Evolutionary conservation across 495 filamentous ascomycete species (phyloP).

Genomic region (Ascobolus immersus): DNA sequence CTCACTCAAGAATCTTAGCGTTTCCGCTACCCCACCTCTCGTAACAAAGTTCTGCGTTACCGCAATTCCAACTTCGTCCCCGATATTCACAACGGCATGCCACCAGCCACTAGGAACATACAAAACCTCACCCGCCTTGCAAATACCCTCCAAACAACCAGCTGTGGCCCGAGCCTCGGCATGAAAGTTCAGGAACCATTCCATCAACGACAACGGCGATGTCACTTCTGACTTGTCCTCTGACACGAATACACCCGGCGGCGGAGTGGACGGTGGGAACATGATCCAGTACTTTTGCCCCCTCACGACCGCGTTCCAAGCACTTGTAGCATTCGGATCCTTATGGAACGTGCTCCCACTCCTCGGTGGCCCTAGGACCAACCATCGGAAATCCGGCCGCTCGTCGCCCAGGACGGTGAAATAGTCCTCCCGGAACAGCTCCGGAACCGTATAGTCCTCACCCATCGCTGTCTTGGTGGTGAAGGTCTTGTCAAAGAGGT

Average conservation of each 20-base stretch:
- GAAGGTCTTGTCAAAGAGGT: slow-evolving; percentile 73
- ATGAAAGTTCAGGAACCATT: slow-evolving; percentile 85
- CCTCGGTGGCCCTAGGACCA: slow-evolving; percentile 71
- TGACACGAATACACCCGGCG: slow-evolving; percentile 79
- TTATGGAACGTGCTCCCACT: slow-evolving; percentile 96
- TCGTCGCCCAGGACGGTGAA: slow-evolving; percentile 59
- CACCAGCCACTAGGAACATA: slow-evolving; percentile 90
- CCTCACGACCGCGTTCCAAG: slow-evolving; percentile 85
- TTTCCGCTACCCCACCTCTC: slow-evolving; percentile 41
- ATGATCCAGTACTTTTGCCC: slow-evolving; percentile 98
- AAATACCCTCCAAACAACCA: slow-evolving; percentile 72
- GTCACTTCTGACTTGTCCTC: slow-evolving; percentile 86
- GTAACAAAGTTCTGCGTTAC: slow-evolving; percentile 95
- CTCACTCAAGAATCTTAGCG: slow-evolving; percentile 58
- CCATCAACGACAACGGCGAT: slow-evolving; percentile 76
- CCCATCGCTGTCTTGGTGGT: slow-evolving; percentile 55
- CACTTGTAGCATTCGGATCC: slow-evolving; percentile 41
- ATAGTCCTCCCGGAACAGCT: slow-evolving; percentile 69
- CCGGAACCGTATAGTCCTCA: slow-evolving; percentile 54
- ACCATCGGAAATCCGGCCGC: slow-evolving; percentile 72
- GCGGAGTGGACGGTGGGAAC: slow-evolving; percentile 51
- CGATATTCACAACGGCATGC: slow-evolving; percentile 83
- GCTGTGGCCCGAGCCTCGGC: slow-evolving; percentile 51
- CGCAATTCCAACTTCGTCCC: slow-evolving; percentile 55
- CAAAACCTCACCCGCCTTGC: slow-evolving; percentile 62